Percentiles rank a stretch among this genome's conserved stretches.
phyloP scores from a whole-genome alignment of 129 eudicot genomes.

The Flaveria sonorensis region DNA sequence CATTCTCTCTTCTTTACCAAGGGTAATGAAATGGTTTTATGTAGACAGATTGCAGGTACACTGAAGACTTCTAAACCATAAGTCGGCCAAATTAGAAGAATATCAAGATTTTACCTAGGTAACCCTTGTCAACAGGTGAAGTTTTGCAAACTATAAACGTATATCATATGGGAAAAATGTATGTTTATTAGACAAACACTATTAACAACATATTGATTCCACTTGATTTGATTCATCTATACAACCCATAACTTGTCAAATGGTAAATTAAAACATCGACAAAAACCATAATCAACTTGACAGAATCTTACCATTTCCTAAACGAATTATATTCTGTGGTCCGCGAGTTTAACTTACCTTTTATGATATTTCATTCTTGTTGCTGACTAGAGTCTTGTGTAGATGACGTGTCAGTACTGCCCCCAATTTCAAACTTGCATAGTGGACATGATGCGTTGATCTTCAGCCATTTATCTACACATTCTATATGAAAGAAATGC shows the following conservation, averaged over 20 bases:
- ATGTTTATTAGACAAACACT: slow-evolving; percentile 33
- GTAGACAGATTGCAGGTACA: too few relatives aligned
- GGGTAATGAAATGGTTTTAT: neutral
- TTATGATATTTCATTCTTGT: slow-evolving; percentile 21
- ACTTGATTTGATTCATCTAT: slow-evolving; percentile 22
- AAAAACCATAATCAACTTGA: slow-evolving; percentile 2
- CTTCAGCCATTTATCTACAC: slow-evolving; percentile 79
- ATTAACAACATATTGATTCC: slow-evolving; percentile 28
- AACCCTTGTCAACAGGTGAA: neutral
- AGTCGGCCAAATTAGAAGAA: neutral
- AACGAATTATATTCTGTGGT: neutral
- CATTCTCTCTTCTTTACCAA: neutral
- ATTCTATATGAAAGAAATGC: slow-evolving; percentile 71
- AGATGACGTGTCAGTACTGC: slow-evolving; percentile 35
- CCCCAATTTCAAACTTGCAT: slow-evolving; percentile 60
- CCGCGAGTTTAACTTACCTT: slow-evolving; percentile 12
- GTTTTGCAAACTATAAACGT: neutral
- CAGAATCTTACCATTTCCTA: slow-evolving; percentile 13
- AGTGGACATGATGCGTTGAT: slow-evolving; percentile 77
- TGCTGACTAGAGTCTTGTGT: slow-evolving; percentile 43
- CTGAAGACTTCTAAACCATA: neutral
- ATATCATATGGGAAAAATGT: slow-evolving; percentile 5
- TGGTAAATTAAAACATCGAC: slow-evolving; percentile 6
- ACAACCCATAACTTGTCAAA: slow-evolving; percentile 37
- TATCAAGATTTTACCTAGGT: neutral